These are phyloP conservation scores for Lagenidium giganteum DNA, from an alignment of 352 stramenopile species.

Conservation along the genomic window DNA sequence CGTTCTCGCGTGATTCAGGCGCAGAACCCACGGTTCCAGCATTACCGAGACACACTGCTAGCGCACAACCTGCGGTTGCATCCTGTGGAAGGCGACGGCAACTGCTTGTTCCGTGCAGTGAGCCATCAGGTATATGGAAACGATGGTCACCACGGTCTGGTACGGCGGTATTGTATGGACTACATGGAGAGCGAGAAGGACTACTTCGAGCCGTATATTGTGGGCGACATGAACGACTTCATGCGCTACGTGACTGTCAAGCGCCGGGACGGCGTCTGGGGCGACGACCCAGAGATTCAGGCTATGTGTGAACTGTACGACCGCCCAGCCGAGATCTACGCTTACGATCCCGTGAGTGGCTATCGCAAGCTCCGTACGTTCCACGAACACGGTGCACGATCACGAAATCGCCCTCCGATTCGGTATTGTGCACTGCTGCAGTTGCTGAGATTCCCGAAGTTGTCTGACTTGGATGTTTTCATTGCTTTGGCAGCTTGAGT, in stretches of 20 bases:
- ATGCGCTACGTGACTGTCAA: slow-evolving; percentile 89
- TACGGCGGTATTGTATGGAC: slow-evolving; percentile 90
- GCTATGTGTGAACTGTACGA: slow-evolving; percentile 94
- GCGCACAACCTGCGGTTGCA: slow-evolving; percentile 39
- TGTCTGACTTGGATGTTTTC: slow-evolving; percentile 1
- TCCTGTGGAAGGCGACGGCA: slow-evolving; percentile 92
- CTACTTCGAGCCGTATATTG: slow-evolving; percentile 91
- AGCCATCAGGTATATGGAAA: slow-evolving; percentile 96
- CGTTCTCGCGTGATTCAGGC: slow-evolving; percentile 58
- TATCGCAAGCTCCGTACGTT: slow-evolving; percentile 86
- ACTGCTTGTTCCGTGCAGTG: slow-evolving; percentile 97
- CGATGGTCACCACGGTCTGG: slow-evolving; percentile 83
- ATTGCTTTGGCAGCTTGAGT: slow-evolving; percentile 47
- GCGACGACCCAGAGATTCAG: slow-evolving; percentile 95
- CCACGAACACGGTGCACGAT: slow-evolving; percentile 68
- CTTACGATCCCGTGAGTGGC: slow-evolving; percentile 65
- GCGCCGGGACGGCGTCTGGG: slow-evolving; percentile 88
- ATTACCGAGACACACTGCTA: slow-evolving; percentile 57
- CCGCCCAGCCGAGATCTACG: slow-evolving; percentile 86
- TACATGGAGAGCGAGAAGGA: slow-evolving; percentile 94
- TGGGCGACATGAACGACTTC: slow-evolving; percentile 86
- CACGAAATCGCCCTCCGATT: slow-evolving; percentile 60
- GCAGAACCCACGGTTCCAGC: slow-evolving; percentile 68
- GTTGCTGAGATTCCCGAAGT: neutral
- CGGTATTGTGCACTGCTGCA: slow-evolving; percentile 25